Base-by-base conservation (phyloP, 768 basidiomycete species). In the Auriscalpium vulgare region DNA sequence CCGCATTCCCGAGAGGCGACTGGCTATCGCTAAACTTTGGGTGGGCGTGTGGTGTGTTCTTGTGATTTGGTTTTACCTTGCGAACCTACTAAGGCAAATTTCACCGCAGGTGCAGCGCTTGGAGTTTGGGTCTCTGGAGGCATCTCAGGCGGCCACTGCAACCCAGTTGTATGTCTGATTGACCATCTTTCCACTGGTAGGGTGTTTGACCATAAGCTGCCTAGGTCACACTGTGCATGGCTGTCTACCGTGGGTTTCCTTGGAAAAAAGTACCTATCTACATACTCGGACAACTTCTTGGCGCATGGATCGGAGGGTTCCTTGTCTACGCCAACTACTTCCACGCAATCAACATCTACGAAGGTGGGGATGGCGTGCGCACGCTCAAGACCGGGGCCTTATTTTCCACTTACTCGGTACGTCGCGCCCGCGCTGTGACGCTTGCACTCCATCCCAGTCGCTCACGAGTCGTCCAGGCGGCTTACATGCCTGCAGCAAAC, bases 261-360 rank as follows among this genome's bases (percentile, higher is more conserved):
- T 87, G 87, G 85, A 77, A 75, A 60, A 91, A 91, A 66, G 90
- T 90, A 0, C 90, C 90, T 0, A 75, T 62, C 19, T 90, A 83
- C 66, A 78, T 87, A 46, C 63, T 81, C 50, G 78, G 83, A 0
- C 87, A 88, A 65, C 56, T 84, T 17, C 66, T 87, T 47, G 87
- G 86, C 19, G 85, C 70, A 5, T 61, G 85, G 37, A 73, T 77
- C 47, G 87, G 84, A 16, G 79, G 78, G 13, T 77, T 76, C 1
- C 64, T 83, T 43, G 67, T 81, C 37, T 87, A 86, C 59, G 84
- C 74, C 7, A 82, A 83, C 62, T 88, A 85, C 63, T 77, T 79
- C 63, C 80, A 83, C 67, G 85, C 84, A 16, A 83, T 89, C 63
- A 76, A 84, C 62, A 59, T 83, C 47, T 75, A 78, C 58, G 85